Conservation (phyloP, 192 early-diverging fungal genomes). For the Helicostylum pulchrum region DNA sequence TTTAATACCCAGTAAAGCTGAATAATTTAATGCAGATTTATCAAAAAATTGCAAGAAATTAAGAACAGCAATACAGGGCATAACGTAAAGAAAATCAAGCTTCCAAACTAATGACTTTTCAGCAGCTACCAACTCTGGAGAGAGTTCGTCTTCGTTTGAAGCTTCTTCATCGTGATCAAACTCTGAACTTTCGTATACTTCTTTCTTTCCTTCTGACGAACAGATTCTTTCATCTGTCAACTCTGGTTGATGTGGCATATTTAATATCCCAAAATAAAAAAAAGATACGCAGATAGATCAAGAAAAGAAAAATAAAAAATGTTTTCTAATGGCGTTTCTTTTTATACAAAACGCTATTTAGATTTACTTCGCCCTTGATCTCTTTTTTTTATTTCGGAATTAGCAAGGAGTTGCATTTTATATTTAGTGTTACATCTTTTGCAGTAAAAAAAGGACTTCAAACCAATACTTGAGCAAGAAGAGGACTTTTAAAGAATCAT, state of each 20-base stretch:
- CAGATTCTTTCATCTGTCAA: background rate
- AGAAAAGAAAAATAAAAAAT: background rate
- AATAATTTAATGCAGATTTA: conserved; percentile 24
- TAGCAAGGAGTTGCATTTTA: background rate
- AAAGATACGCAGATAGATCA: background rate
- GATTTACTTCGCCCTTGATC: too few species aligned
- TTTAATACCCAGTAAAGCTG: conserved; percentile 20
- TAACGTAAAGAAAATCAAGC: conserved; percentile 25
- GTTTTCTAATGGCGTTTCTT: background rate
- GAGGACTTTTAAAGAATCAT: too few species aligned
- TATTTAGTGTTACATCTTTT: too few species aligned
- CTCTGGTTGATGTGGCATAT: background rate
- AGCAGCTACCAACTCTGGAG: conserved; percentile 1
- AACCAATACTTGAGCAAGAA: too few species aligned
- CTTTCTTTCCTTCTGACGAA: background rate
- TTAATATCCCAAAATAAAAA: background rate
- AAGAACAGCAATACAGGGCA: conserved; percentile 27
- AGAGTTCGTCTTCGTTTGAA: background rate
- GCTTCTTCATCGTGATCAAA: background rate
- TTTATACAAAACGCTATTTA: background rate
- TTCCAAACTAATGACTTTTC: conserved; percentile 16
- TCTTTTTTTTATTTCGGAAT: background rate
- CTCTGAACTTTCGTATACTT: background rate
- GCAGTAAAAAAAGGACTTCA: too few species aligned
- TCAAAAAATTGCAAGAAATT: conserved; percentile 35